Evolutionary conservation across 108 stramenopile genomes (phyloP).

Genomic region (Nannochloropsis salina): DNA sequence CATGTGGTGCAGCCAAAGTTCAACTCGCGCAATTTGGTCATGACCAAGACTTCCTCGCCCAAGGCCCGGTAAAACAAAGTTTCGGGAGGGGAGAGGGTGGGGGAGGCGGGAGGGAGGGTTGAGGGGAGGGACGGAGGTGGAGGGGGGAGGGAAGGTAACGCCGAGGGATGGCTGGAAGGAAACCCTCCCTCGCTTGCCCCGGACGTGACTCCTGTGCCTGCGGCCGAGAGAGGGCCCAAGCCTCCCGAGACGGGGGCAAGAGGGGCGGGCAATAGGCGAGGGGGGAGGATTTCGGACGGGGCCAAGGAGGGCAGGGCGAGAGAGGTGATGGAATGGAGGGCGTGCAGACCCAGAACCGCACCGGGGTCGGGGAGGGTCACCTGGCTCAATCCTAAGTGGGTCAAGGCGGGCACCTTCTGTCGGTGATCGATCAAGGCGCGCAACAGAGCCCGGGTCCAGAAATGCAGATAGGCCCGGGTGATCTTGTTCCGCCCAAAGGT

Average conservation of each 20-base stretch:
- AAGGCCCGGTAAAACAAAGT: neutral
- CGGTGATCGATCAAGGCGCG: neutral
- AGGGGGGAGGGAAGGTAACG: neutral
- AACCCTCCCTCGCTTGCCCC: neutral
- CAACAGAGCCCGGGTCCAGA: neutral
- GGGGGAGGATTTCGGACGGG: neutral
- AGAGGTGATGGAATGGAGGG: neutral
- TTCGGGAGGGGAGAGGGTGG: neutral
- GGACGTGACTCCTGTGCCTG: neutral
- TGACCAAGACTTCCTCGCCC: constrained; percentile 8
- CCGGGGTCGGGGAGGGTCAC: neutral
- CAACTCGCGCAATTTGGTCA: neutral
- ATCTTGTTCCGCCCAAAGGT: neutral
- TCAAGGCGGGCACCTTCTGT: neutral
- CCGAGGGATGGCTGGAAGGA: too few species aligned
- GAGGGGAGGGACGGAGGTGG: too few species aligned
- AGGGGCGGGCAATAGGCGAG: neutral
- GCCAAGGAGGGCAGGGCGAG: neutral
- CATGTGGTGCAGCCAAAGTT: neutral
- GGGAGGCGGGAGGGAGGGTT: neutral
- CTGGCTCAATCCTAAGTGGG: neutral
- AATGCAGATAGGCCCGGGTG: neutral
- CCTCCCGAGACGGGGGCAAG: neutral
- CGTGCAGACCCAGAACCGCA: neutral
- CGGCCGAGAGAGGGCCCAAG: too few species aligned